These are phyloP conservation scores for Solanum piurae DNA, from an alignment of 257 asterid species.

Conservation along the genomic window DNA sequence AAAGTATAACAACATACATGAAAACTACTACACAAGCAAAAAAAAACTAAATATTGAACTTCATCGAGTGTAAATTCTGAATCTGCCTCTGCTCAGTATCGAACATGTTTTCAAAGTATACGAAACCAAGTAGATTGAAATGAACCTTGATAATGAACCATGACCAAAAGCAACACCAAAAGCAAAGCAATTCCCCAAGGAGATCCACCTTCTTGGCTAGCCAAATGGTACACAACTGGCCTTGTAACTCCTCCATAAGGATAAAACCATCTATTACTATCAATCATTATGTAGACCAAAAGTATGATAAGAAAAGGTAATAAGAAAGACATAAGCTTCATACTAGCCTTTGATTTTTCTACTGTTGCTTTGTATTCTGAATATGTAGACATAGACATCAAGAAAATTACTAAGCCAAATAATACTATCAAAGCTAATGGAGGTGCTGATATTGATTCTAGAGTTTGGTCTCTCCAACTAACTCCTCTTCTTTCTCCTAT, in stretches of 20 bases:
- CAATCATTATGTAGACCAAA: constrained; percentile 17
- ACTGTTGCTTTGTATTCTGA: constrained; percentile 22
- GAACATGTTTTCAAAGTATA: neutral
- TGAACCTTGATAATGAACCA: constrained; percentile 38
- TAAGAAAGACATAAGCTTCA: constrained; percentile 22
- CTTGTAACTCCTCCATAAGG: constrained; percentile 17
- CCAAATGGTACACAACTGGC: neutral
- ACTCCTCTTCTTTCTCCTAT: constrained; percentile 37
- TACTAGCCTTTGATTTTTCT: constrained; percentile 26
- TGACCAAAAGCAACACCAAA: constrained; percentile 34
- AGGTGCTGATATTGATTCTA: constrained; percentile 48
- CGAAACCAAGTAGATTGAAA: constrained; percentile 47
- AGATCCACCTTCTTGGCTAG: constrained; percentile 21
- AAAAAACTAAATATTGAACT: neutral
- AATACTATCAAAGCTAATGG: constrained; percentile 52
- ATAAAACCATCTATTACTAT: constrained; percentile 33
- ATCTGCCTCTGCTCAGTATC: neutral
- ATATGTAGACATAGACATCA: constrained; percentile 27
- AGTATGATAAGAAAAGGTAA: constrained; percentile 33
- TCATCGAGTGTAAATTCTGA: neutral
- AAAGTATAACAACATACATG: neutral
- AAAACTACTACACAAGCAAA: neutral
- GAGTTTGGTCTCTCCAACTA: constrained; percentile 59
- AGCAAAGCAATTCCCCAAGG: constrained; percentile 36
- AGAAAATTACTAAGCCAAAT: constrained; percentile 31